phyloP scores from a whole-genome alignment of 179 eudicot genomes.

The Amaranthus tricolor region DNA sequence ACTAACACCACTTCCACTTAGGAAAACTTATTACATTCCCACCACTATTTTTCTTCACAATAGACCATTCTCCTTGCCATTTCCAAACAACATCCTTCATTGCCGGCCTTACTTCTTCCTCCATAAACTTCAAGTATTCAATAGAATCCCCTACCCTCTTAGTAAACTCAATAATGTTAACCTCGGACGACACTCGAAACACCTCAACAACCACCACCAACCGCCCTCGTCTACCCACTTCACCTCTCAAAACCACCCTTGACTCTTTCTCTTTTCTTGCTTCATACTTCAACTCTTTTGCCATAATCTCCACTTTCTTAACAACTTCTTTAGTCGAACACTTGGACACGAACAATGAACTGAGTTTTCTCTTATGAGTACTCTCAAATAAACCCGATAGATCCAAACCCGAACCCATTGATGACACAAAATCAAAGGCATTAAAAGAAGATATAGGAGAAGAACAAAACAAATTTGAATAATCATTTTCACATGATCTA shows the following conservation, averaged over 20 bases:
- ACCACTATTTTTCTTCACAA: constrained; percentile 9
- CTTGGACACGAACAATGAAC: constrained; percentile 19
- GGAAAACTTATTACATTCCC: constrained; percentile 12
- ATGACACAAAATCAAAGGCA: constrained; percentile 32
- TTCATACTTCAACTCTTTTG: constrained; percentile 10
- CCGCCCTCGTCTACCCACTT: constrained; percentile 27
- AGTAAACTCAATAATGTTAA: constrained; percentile 32
- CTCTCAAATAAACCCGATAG: constrained; percentile 27
- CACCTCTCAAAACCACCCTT: constrained; percentile 24
- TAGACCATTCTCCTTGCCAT: constrained; percentile 41
- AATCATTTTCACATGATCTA: constrained; percentile 14
- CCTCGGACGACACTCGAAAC: constrained; percentile 22
- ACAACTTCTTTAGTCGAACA: constrained; percentile 15
- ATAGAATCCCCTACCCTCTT: constrained; percentile 29
- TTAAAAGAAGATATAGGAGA: constrained; percentile 20
- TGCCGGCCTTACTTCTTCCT: constrained; percentile 36
- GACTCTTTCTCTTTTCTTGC: constrained; percentile 23
- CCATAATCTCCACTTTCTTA: constrained; percentile 26
- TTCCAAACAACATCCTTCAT: constrained; percentile 35
- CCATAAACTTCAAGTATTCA: constrained; percentile 37
- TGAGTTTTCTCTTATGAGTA: not conserved
- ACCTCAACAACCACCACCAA: constrained; percentile 28
- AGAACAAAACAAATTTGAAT: not conserved
- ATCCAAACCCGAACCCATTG: constrained; percentile 36
- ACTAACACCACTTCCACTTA: not conserved